A percentile compares a stretch with the other conserved stretches of the same genome.
Conservation (phyloP, 306 rosid genomes). For the Betula pendula region DNA sequence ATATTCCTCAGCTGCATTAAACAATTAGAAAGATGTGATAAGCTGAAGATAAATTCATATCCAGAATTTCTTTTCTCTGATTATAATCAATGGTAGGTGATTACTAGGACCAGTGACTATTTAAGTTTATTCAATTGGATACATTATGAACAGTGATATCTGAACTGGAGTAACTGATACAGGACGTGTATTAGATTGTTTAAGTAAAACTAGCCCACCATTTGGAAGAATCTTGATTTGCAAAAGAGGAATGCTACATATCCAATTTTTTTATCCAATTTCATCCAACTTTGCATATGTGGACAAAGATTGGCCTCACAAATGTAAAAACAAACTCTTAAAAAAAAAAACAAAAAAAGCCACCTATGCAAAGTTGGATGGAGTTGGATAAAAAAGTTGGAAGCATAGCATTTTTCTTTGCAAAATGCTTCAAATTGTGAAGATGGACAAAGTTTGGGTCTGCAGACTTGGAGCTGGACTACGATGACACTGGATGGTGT, state of each 20-base stretch:
- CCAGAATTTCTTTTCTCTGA: background rate
- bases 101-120: too few species aligned
- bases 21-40: background rate
- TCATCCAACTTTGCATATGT: too few species aligned
- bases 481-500: background rate
- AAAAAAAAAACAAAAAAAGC: too few species aligned
- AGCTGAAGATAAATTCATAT: background rate
- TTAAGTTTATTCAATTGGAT: background rate
- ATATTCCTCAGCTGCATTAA: background rate
- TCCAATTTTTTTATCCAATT: too few species aligned
- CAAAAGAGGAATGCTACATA: too few species aligned
- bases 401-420: too few species aligned
- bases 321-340: too few species aligned
- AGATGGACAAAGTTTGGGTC: background rate
- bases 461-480: background rate
- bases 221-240: background rate
- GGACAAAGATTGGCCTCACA: too few species aligned
- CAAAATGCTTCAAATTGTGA: too few species aligned
- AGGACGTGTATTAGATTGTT: background rate
- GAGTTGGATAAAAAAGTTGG: too few species aligned
- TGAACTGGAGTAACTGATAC: background rate
- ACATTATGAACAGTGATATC: background rate
- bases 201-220: too few species aligned
- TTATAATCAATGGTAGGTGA: background rate
- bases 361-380: too few species aligned